These are phyloP conservation scores for Mimosa pudica DNA, from an alignment of 306 rosid species.

Conservation along the genomic window DNA sequence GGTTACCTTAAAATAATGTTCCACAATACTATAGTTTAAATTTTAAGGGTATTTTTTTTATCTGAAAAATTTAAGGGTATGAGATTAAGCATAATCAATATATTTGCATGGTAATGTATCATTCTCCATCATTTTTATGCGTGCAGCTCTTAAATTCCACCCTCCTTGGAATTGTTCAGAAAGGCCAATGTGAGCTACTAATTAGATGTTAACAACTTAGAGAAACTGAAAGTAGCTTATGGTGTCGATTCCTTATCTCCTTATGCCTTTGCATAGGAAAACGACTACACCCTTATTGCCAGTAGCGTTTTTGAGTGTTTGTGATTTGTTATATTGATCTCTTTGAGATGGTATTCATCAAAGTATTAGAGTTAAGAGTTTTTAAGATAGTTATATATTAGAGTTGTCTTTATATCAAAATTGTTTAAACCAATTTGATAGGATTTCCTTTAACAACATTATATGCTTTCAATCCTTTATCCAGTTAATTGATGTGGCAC, in stretches of 20 bases:
- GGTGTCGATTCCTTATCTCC: background rate
- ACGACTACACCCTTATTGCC: constrained; percentile 21
- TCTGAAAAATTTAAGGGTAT: background rate
- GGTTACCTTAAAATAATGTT: background rate
- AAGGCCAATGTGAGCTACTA: constrained; percentile 13
- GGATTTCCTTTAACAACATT: too few species aligned
- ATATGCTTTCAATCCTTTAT: too few species aligned
- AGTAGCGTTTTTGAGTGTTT: constrained; percentile 6
- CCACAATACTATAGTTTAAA: background rate
- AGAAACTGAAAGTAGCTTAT: background rate
- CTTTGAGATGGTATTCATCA: constrained; percentile 8
- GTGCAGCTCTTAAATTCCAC: background rate
- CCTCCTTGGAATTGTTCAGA: constrained; percentile 22
- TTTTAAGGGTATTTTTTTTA: background rate
- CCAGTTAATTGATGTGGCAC: too few species aligned
- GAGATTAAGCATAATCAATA: background rate
- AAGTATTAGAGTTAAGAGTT: constrained; percentile 3
- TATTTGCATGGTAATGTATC: background rate
- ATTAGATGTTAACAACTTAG: background rate
- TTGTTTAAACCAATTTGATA: too few species aligned
- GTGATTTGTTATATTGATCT: constrained; percentile 14
- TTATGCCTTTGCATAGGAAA: background rate
- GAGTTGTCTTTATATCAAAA: too few species aligned
- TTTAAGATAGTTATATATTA: too few species aligned
- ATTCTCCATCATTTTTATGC: constrained; percentile 32